These are phyloP conservation scores for Malania oleifera DNA, from an alignment of 164 flowering plant species.

Conservation along the genomic window DNA sequence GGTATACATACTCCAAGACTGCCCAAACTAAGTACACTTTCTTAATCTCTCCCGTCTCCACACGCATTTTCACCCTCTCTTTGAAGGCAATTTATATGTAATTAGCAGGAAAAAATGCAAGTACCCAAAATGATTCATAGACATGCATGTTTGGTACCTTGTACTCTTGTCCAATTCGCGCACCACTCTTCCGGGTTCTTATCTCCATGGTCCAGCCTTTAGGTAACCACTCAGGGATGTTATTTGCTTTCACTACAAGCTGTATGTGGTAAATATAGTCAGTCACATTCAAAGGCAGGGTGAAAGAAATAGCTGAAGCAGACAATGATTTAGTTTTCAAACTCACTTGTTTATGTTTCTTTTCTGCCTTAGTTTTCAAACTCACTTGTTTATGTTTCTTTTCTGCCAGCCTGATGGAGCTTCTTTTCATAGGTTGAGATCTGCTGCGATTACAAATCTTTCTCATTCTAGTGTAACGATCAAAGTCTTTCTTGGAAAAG, in stretches of 20 bases:
- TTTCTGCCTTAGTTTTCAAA: too few relatives aligned
- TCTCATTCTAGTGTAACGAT: conserved; percentile 14
- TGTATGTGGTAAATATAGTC: conserved; percentile 5
- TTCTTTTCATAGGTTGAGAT: conserved; percentile 5
- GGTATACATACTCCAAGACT: too few relatives aligned
- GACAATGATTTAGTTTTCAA: background rate
- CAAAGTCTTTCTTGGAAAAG: conserved; percentile 27
- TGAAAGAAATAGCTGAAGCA: background rate
- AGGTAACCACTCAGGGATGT: conserved; percentile 40
- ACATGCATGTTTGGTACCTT: conserved; percentile 31
- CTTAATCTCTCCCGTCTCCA: too few relatives aligned
- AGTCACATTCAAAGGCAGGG: background rate
- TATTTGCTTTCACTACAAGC: conserved; percentile 18
- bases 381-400: conserved; percentile 10
- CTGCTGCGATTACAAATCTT: background rate
- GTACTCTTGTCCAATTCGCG: conserved; percentile 18
- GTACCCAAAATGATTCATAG: background rate
- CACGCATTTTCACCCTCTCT: too few relatives aligned
- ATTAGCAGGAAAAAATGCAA: background rate
- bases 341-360: conserved; percentile 24
- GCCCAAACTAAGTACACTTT: too few relatives aligned
- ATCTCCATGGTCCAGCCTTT: conserved; percentile 42
- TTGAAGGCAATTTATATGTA: background rate
- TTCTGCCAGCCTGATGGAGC: conserved; percentile 1
- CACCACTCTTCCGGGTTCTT: conserved; percentile 31